Evolutionary conservation across 2,329 filamentous ascomycete genomes (phyloP).

Genomic region (Parafenestella ontariensis): DNA sequence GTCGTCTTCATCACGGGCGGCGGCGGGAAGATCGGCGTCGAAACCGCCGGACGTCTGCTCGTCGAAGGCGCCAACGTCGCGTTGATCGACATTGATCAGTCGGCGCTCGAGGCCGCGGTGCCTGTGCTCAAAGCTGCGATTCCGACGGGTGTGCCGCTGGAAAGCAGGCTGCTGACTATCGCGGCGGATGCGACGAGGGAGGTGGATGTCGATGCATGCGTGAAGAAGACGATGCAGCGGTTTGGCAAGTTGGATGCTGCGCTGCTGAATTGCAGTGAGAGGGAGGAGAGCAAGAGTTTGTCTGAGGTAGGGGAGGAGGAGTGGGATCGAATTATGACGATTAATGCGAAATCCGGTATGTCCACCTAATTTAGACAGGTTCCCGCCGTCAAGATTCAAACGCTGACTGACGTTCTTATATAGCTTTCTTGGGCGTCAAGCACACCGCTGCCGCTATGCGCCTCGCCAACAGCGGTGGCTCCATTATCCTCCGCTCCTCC

Average conservation of each 20-base stretch:
- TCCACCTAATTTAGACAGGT: not conserved
- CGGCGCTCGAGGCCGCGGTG: conserved; percentile 34
- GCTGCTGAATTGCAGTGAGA: conserved; percentile 37
- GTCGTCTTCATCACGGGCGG: conserved; percentile 45
- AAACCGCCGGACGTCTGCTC: conserved; percentile 45
- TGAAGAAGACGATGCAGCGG: conserved; percentile 32
- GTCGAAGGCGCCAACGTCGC: conserved; percentile 48
- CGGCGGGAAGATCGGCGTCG: conserved; percentile 43
- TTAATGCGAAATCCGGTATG: conserved; percentile 50
- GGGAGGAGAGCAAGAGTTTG: conserved; percentile 37
- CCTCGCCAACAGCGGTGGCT: conserved; percentile 33
- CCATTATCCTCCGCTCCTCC: conserved; percentile 50
- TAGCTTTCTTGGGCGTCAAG: conserved; percentile 50
- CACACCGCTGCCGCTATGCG: conserved; percentile 46
- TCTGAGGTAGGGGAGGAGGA: conserved; percentile 48
- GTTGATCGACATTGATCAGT: conserved; percentile 44
- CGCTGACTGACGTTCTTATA: conserved; percentile 7
- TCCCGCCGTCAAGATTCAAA: not conserved
- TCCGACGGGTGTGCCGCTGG: conserved; percentile 31
- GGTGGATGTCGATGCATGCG: conserved; percentile 33
- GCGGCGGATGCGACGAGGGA: conserved; percentile 47
- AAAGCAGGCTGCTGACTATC: conserved; percentile 39
- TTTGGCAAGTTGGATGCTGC: conserved; percentile 39
- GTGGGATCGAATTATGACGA: conserved; percentile 47
- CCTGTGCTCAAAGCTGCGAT: conserved; percentile 33